Evolutionary conservation across 2,329 filamentous ascomycete species (phyloP), one percentile per base, ranked within the genome.

Genomic region (Penicillium sp.): DNA sequence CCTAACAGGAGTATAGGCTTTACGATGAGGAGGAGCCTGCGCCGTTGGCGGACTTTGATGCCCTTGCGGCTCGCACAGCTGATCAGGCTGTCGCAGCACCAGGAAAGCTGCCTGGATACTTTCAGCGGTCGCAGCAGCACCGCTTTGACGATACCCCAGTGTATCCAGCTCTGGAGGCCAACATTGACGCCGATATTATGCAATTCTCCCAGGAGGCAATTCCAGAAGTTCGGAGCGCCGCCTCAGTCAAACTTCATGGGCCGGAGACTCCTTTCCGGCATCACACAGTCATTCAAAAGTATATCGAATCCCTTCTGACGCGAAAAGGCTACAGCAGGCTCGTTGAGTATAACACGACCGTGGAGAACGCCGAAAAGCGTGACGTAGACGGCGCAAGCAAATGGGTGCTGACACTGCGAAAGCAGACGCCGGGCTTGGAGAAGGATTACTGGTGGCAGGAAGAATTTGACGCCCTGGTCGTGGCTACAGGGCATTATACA

Each of bases 111-210:
- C 85, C 85, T 5, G 75, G 81, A 0, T 73, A 75, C 48, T 75
- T 77, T 0, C 75, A 79, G 1, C 78, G 74, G 48, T 74, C 74
- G 9, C 57, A 67, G 1, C 77, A 78, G 56, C 77, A 79, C 11
- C 82, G 84, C 3, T 85, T 83, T 68, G 70, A 78, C 15, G 84
- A 86, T 58, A 84, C 84, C 0, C 83, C 83, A 0, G 78, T 88
- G 13, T 88, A 88, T 66, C 83, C 84, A 0, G 83, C 84, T 45
- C 75, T 88, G 9, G 85, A 88, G 69, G 88, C 86, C 1, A 89
- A 89, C 64, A 83, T 89, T 45, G 81, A 84, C 64, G 75, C 77
- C 7, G 65, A 80, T 5, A 76, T 85, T 0, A 89, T 89, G 87
- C 76, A 81, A 19, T 89, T 85, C 70, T 82, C 78, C 2, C 78